Evolutionary conservation across 495 filamentous ascomycete genomes (phyloP).

Genomic region (Annulohypoxylon maeteangense): DNA sequence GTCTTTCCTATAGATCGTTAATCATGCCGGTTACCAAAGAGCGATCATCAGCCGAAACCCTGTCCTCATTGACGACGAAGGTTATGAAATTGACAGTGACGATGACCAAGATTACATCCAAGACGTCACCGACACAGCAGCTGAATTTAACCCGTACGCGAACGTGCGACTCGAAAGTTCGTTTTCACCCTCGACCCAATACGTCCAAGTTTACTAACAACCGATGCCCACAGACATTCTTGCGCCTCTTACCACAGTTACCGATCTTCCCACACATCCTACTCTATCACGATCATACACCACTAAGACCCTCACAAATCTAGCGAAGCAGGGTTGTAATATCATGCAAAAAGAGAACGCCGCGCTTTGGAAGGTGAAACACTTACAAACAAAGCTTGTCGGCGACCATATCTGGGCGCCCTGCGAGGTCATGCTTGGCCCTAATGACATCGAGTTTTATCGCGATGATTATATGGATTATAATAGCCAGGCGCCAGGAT

Average conservation of each 20-base stretch:
- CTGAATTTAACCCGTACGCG: slow-evolving; percentile 85
- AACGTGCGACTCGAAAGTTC: slow-evolving; percentile 84
- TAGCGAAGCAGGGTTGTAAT: slow-evolving; percentile 72
- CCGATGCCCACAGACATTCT: slow-evolving; percentile 71
- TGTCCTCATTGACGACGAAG: slow-evolving; percentile 83
- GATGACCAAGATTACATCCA: slow-evolving; percentile 73
- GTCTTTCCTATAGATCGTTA: slow-evolving; percentile 69
- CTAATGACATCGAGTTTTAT: slow-evolving; percentile 64
- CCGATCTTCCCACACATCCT: slow-evolving; percentile 85
- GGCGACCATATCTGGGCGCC: slow-evolving; percentile 86
- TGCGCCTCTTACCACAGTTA: slow-evolving; percentile 84
- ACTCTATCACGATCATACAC: slow-evolving; percentile 84
- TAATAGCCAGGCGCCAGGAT: slow-evolving; percentile 33
- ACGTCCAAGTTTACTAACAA: slow-evolving; percentile 36
- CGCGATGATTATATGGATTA: slow-evolving; percentile 50
- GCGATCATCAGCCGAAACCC: slow-evolving; percentile 83
- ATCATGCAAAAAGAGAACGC: slow-evolving; percentile 82
- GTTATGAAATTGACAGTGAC: slow-evolving; percentile 84
- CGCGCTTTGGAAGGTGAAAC: slow-evolving; percentile 79
- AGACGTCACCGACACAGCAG: slow-evolving; percentile 73
- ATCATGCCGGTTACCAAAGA: slow-evolving; percentile 85
- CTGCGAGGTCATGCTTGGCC: slow-evolving; percentile 69
- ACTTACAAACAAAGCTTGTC: slow-evolving; percentile 77
- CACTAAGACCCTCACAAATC: slow-evolving; percentile 80
- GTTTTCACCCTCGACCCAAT: slow-evolving; percentile 45